phyloP scores from a whole-genome alignment of 2,329 filamentous ascomycete species.

The Alternaria tenuissima region DNA sequence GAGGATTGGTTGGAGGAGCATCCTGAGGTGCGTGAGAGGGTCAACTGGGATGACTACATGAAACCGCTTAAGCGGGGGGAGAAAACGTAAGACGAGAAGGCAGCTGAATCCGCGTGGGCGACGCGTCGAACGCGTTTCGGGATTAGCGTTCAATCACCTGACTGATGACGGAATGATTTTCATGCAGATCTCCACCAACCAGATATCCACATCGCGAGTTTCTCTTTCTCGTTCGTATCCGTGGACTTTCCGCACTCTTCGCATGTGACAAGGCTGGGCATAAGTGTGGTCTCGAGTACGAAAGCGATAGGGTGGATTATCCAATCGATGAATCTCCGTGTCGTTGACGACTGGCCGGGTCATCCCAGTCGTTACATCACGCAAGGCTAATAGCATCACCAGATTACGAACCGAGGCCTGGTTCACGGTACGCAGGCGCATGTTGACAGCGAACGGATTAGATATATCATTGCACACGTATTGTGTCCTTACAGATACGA shows the following conservation, averaged over 20 bases:
- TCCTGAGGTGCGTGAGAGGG: slow-evolving; percentile 1
- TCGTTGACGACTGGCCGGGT: background rate
- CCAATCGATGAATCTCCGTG: background rate
- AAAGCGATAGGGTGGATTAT: background rate
- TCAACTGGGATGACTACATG: slow-evolving; percentile 5
- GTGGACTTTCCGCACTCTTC: no score
- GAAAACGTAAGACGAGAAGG: no score
- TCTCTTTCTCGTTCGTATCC: background rate
- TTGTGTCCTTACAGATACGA: background rate
- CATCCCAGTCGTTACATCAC: background rate
- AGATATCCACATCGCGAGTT: background rate
- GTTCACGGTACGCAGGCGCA: background rate
- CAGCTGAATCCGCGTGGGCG: background rate
- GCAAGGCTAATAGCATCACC: background rate
- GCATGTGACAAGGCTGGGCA: background rate
- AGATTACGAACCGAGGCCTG: background rate
- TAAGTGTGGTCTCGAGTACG: background rate
- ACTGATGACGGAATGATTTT: background rate
- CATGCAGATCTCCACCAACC: background rate
- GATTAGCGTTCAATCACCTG: background rate
- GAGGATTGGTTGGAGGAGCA: slow-evolving; percentile 16
- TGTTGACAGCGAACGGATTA: background rate
- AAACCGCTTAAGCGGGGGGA: background rate
- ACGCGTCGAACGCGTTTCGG: background rate
- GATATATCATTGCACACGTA: background rate